Base-by-base conservation (phyloP, 2,329 filamentous ascomycete genomes). In the Colletotrichum kahawae region DNA sequence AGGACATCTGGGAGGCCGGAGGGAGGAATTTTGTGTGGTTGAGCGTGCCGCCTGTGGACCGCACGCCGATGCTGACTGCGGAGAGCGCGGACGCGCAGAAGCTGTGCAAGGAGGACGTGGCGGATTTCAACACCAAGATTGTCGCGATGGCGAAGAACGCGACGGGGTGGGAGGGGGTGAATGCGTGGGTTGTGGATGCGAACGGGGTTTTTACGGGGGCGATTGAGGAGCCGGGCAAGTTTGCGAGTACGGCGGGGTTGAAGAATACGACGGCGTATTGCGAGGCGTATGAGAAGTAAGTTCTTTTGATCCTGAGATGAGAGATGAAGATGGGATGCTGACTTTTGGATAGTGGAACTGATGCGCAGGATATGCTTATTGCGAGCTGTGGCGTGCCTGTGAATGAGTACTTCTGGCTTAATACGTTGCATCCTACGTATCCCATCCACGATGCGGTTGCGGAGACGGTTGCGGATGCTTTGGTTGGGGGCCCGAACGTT, bases 351-450 rank as follows among this genome's bases (percentile, higher is more conserved):
- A 90, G 87, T 78, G 87, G 88, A 9, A 90, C 88, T 0, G 84
- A 85, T 4, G 80, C 82, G 3, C 79, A 79, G 48, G 82, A 88
- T 67, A 87, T 84, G 5, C 80, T 86, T 38, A 82, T 82, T 63
- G 78, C 84, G 7, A 85, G 84, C 63, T 93, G 92, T 79, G 84
- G 85, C 2, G 81, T 90, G 59, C 83, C 89, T 0, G 90, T 92
- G 4, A 89, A 93, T 79, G 83, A 93, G 82, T 93, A 93, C 80
- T 88, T 93, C 78, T 93, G 91, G 92, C 83, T 93, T 34, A 93
- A 93, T 78, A 85, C 82, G 51, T 80, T 93, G 77, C 92, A 93
- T 79, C 92, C 92, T n/a, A 93, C 91, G 0, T 91, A 89, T 79
- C 87, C 90, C 0, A 87, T 93, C 68, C 91, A 93, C 77, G 89